These are phyloP conservation scores for Spizellomyces punctatus DNA, from an alignment of 192 early-diverging fungal genomes.

Conservation along the genomic window DNA sequence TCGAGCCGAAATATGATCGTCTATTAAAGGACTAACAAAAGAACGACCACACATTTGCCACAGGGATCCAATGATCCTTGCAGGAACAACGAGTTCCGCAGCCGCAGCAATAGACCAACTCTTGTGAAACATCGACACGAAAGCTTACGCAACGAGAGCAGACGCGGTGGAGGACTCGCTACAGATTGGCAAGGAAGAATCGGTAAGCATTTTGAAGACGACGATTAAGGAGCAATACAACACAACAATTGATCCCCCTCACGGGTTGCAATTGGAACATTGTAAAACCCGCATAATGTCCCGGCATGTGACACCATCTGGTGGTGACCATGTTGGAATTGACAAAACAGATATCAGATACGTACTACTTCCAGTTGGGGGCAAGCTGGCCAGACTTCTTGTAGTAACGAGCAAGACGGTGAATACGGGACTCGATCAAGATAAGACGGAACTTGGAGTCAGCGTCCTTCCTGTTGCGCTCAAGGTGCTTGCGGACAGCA, in stretches of 20 bases:
- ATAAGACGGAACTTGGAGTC: constrained; percentile 99
- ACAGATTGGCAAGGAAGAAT: constrained; percentile 38
- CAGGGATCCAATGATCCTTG: no score
- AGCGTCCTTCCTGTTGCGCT: constrained; percentile 98
- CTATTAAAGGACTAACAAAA: no score
- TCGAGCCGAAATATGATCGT: no score
- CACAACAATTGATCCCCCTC: background rate
- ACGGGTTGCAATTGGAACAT: constrained; percentile 3
- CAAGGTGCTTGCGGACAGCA: constrained; percentile 97
- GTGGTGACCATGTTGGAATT: background rate
- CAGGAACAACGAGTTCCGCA: no score
- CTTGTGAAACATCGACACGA: no score
- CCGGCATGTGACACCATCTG: background rate
- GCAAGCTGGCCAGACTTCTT: constrained; percentile 94
- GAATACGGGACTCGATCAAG: constrained; percentile 97
- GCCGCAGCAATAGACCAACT: no score
- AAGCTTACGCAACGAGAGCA: constrained; percentile 75
- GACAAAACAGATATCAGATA: constrained; percentile 13
- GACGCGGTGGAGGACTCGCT: constrained; percentile 83
- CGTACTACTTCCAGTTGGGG: constrained; percentile 97
- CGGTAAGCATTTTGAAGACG: constrained; percentile 23
- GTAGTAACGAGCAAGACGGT: constrained; percentile 99
- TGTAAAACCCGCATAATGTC: constrained; percentile 14
- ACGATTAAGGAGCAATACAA: constrained; percentile 35
- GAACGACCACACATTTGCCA: no score